Percentiles rank a stretch among this genome's conserved stretches.
Conservation (phyloP, 2,329 filamentous ascomycete genomes). For the Sarocladium strictum region DNA sequence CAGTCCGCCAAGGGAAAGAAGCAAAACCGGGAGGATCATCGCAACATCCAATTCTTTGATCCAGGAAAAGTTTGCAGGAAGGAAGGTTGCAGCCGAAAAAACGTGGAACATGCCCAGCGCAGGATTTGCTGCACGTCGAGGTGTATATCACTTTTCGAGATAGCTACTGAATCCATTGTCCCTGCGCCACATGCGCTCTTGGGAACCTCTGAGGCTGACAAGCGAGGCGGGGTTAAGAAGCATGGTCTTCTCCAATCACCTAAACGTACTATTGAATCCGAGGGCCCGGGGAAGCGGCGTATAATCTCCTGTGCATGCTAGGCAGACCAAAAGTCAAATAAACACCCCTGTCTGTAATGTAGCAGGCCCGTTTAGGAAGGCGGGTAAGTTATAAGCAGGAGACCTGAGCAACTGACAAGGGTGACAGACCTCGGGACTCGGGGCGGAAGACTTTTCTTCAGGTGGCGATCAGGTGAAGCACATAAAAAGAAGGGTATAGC, state of each 20-base stretch:
- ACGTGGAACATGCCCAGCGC: neutral
- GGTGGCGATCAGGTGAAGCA: neutral
- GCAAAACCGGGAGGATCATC: slow-evolving; percentile 7
- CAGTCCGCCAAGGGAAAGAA: neutral
- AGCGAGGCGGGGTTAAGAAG: too few relatives aligned
- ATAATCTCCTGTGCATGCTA: neutral
- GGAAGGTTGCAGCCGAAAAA: neutral
- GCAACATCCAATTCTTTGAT: neutral
- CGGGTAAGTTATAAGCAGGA: neutral
- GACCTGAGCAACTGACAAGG: neutral
- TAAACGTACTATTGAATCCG: neutral
- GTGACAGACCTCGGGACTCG: neutral
- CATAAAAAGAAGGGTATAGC: too few relatives aligned
- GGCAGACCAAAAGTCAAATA: neutral
- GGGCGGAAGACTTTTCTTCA: neutral
- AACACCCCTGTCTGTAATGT: neutral
- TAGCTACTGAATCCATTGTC: neutral
- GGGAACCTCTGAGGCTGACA: too few relatives aligned
- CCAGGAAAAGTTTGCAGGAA: neutral
- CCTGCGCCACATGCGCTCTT: too few relatives aligned
- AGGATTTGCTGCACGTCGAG: neutral
- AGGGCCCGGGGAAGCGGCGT: neutral
- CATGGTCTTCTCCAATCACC: slow-evolving; percentile 1
- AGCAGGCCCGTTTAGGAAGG: neutral
- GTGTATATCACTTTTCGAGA: neutral